A percentile compares a stretch with the other conserved stretches of the same genome.
phyloP scores from a whole-genome alignment of 2,329 filamentous ascomycete genomes.

The Colletotrichum melonis region DNA sequence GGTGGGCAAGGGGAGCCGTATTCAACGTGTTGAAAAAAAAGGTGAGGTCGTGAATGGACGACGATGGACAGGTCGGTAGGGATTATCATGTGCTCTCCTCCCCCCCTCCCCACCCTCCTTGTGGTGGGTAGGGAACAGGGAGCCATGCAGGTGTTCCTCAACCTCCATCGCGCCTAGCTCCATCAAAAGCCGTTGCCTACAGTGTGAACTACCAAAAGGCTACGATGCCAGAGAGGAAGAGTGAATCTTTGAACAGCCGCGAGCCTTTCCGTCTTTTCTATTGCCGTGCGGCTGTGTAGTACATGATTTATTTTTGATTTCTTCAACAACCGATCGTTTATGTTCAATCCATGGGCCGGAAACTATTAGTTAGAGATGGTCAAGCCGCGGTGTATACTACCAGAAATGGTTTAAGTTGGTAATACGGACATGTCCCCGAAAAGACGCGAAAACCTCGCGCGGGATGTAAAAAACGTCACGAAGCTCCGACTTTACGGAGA shows the following conservation, averaged over 20 bases:
- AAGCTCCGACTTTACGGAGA: too few relatives aligned
- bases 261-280: too few relatives aligned
- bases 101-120: neutral
- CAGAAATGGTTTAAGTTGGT: neutral
- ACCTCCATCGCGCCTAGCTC: neutral
- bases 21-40: neutral
- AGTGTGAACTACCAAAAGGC: neutral
- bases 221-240: neutral
- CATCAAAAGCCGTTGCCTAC: conserved; percentile 11
- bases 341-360: neutral
- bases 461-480: too few relatives aligned
- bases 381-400: neutral
- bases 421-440: neutral
- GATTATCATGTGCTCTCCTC: neutral
- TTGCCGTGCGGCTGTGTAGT: neutral
- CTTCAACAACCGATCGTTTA: neutral
- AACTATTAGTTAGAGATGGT: neutral
- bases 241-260: neutral
- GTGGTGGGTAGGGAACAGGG: neutral
- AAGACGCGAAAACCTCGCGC: neutral
- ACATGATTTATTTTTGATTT: neutral
- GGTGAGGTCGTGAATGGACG: conserved; percentile 8
- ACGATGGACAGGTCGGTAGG: neutral
- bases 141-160: conserved; percentile 10
- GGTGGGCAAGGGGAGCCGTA: neutral